Evolutionary conservation across 1,284 basidiomycete species (phyloP).

Genomic region (Puccinia polysora): DNA sequence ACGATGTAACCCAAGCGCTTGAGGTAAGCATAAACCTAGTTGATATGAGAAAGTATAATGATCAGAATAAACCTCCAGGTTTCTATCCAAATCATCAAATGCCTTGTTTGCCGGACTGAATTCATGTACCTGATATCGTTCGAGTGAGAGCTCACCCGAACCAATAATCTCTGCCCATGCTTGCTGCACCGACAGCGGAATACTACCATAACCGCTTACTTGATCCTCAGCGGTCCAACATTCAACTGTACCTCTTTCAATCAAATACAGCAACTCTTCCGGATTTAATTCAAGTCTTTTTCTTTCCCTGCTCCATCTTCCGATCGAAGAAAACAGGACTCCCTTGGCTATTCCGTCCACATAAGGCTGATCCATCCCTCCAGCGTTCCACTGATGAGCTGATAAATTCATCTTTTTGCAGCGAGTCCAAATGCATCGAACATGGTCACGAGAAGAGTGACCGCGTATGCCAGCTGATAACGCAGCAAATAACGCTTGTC

Average conservation of each 20-base stretch:
- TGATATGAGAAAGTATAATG: neutral
- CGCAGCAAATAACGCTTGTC: constrained; percentile 33
- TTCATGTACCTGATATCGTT: constrained; percentile 41
- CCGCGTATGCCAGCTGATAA: constrained; percentile 29
- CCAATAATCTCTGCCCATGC: constrained; percentile 42
- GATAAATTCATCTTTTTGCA: neutral
- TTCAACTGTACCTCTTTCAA: constrained; percentile 43
- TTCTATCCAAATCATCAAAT: too few relatives aligned
- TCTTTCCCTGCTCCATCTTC: constrained; percentile 21
- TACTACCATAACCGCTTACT: neutral
- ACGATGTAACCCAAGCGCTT: constrained; percentile 42
- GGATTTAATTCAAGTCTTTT: constrained; percentile 39
- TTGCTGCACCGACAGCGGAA: constrained; percentile 37
- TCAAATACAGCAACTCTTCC: constrained; percentile 36
- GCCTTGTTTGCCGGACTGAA: too few relatives aligned
- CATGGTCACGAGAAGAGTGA: constrained; percentile 41
- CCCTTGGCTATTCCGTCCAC: constrained; percentile 35
- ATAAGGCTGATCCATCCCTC: neutral
- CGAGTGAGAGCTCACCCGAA: constrained; percentile 22
- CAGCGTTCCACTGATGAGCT: neutral
- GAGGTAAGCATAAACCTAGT: constrained; percentile 41
- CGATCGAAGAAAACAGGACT: constrained; percentile 41
- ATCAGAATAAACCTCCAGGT: too few relatives aligned
- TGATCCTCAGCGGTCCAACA: constrained; percentile 23
- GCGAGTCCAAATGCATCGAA: constrained; percentile 28